Evolutionary conservation across 179 eudicot genomes (phyloP), one percentile per base, ranked within the genome.

Genomic region (Gypsophila paniculata): DNA sequence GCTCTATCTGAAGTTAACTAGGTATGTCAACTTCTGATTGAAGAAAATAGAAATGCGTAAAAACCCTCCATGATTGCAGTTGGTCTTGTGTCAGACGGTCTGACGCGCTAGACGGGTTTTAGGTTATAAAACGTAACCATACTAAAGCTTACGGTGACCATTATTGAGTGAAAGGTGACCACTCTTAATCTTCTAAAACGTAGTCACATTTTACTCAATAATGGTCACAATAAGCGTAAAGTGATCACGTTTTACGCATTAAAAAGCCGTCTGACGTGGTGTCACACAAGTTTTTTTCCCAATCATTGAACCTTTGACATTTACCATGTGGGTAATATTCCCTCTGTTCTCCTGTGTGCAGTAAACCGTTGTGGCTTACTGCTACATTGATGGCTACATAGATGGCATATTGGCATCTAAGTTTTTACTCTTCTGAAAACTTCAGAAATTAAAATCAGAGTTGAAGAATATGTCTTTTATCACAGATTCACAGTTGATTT

Each of bases 41-140:
- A 23, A 54, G 18, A 23, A 53, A 69, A 62, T 78, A 22, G 71
- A 74, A 69, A n/a, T 62, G 62, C 32, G 55, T 42, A 48, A 19
- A 61, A 68, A 62, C 5, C 8, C 13, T 48, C 46, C 60, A 12
- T 70, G 18, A 29, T 74, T 74, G 72, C 10, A n/a, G n/a, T n/a
- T n/a, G n/a, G n/a, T n/a, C n/a, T n/a, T n/a, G n/a, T n/a, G n/a
- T n/a, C n/a, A n/a, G n/a, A n/a, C n/a, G n/a, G n/a, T n/a, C n/a
- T n/a, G n/a, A n/a, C n/a, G n/a, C n/a, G n/a, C n/a, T n/a, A n/a
- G n/a, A n/a, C n/a, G n/a, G n/a, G n/a, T n/a, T n/a, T n/a, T n/a
- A n/a, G n/a, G n/a, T n/a, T n/a, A n/a, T n/a, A n/a, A n/a, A n/a
- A n/a, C n/a, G n/a, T n/a, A n/a, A n/a, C n/a, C n/a, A n/a, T n/a